A percentile compares a stretch with the other conserved stretches of the same genome.
Conservation (phyloP, 2,329 filamentous ascomycete genomes). For the Botrytis cinerea region DNA sequence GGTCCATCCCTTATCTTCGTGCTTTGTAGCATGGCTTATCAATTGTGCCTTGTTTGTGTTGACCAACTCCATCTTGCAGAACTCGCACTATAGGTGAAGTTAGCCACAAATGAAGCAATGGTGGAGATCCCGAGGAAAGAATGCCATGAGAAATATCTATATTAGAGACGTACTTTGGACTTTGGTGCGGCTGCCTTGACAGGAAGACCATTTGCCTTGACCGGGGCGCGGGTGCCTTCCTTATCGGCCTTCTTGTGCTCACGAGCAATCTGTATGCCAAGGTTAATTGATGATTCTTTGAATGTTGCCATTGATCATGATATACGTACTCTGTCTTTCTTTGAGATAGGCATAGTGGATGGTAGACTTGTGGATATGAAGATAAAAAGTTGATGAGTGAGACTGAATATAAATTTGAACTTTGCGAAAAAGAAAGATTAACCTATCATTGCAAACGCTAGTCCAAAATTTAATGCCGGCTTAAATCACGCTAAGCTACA, state of each 20-base stretch:
- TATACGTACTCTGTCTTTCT: conserved; percentile 48
- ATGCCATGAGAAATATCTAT: too few relatives aligned
- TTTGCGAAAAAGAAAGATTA: conserved; percentile 18
- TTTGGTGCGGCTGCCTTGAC: conserved; percentile 57
- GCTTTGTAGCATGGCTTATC: conserved; percentile 54
- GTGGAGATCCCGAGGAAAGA: neutral
- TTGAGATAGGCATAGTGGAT: conserved; percentile 47
- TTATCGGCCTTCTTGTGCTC: conserved; percentile 58
- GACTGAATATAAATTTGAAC: neutral
- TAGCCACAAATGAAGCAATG: neutral
- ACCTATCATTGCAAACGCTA: neutral
- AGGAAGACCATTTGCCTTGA: conserved; percentile 57
- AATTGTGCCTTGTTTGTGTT: conserved; percentile 54
- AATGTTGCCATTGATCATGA: neutral
- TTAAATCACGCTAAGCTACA: neutral
- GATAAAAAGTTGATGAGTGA: neutral
- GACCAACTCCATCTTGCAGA: conserved; percentile 54
- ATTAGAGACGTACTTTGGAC: conserved; percentile 46
- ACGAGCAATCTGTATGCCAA: conserved; percentile 47
- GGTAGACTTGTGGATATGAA: neutral
- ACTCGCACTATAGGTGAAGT: conserved; percentile 47
- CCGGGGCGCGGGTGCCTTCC: conserved; percentile 54
- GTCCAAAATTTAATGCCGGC: conserved; percentile 6
- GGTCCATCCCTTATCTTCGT: conserved; percentile 52
- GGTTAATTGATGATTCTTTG: conserved; percentile 1